Conservation (phyloP, 2,329 filamentous ascomycete species). For the Clarireedia homoeocarpa region DNA sequence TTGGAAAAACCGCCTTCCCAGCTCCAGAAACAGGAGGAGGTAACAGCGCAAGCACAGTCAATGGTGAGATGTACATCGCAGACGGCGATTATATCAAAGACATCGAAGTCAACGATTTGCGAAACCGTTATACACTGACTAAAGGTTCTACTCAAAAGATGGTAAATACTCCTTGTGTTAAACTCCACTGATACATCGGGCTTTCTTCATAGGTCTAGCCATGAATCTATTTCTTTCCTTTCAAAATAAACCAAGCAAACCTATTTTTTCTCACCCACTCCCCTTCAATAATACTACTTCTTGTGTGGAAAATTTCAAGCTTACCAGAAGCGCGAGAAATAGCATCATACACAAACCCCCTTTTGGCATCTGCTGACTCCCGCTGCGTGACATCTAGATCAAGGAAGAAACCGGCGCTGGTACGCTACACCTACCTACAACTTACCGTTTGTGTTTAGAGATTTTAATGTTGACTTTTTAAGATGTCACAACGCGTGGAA, state of each 20-base stretch:
- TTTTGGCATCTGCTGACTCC: constrained; percentile 93
- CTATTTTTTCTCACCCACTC: constrained; percentile 21
- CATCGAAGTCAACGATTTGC: constrained; percentile 96
- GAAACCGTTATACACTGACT: constrained; percentile 93
- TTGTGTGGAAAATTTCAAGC: constrained; percentile 56
- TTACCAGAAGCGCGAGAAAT: constrained; percentile 57
- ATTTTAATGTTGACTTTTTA: constrained; percentile 52
- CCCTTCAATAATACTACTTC: constrained; percentile 26
- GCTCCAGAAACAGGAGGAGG: constrained; percentile 17
- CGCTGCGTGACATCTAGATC: constrained; percentile 85
- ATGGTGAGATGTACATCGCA: constrained; percentile 85
- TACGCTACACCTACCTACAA: constrained; percentile 63
- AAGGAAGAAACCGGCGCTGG: constrained; percentile 99
- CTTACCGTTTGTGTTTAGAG: constrained; percentile 28
- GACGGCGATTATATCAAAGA: constrained; percentile 98
- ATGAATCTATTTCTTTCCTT: constrained; percentile 29
- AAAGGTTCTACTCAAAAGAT: constrained; percentile 98
- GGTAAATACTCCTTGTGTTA: constrained; percentile 80
- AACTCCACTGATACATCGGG: constrained; percentile 57
- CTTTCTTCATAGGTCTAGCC: constrained; percentile 29
- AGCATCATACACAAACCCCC: constrained; percentile 50
- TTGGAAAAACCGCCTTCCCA: constrained; percentile 24
- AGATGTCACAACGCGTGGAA: constrained; percentile 98
- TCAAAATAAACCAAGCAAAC: too few species aligned
- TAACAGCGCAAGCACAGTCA: constrained; percentile 47